Evolutionary conservation across 371 early-diverging fungal genomes (phyloP).

Genomic region (Batrachochytrium dendrobatidis): DNA sequence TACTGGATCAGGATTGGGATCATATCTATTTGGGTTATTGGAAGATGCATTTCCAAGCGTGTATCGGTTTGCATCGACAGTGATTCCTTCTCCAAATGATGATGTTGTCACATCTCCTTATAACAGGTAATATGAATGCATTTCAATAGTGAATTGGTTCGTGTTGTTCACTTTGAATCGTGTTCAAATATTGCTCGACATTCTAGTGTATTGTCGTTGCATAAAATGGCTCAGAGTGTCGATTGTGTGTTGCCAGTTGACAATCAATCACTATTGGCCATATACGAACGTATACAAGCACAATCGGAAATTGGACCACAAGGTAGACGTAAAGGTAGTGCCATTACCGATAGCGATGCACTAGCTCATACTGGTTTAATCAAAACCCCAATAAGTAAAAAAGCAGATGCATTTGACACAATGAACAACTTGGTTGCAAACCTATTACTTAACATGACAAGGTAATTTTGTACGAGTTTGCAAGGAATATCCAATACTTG

Average conservation of each 20-base stretch:
- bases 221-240: background rate
- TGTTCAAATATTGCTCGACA: too few species aligned
- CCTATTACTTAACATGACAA: slow-evolving; percentile 45
- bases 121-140: too few species aligned
- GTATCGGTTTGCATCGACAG: slow-evolving; percentile 40
- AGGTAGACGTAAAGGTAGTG: slow-evolving; percentile 8
- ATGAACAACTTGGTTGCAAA: slow-evolving; percentile 55
- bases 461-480: slow-evolving; percentile 19
- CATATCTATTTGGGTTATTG: slow-evolving; percentile 43
- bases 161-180: too few species aligned
- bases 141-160: too few species aligned
- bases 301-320: background rate
- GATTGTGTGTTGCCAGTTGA: slow-evolving; percentile 48
- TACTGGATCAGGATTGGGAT: slow-evolving; percentile 66
- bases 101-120: slow-evolving; percentile 57
- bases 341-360: slow-evolving; percentile 4
- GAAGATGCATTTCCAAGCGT: slow-evolving; percentile 47
- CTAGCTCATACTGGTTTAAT: background rate
- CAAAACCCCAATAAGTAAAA: too few species aligned
- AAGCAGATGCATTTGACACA: slow-evolving; percentile 33
- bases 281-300: slow-evolving; percentile 30
- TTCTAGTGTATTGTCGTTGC: background rate
- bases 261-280: slow-evolving; percentile 52
- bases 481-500: background rate
- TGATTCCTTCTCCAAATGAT: slow-evolving; percentile 42